Percentiles rank a stretch among this genome's conserved stretches.
These are phyloP conservation scores for Dendrobium officinale DNA, from an alignment of 106 monocot species.

Conservation along the genomic window DNA sequence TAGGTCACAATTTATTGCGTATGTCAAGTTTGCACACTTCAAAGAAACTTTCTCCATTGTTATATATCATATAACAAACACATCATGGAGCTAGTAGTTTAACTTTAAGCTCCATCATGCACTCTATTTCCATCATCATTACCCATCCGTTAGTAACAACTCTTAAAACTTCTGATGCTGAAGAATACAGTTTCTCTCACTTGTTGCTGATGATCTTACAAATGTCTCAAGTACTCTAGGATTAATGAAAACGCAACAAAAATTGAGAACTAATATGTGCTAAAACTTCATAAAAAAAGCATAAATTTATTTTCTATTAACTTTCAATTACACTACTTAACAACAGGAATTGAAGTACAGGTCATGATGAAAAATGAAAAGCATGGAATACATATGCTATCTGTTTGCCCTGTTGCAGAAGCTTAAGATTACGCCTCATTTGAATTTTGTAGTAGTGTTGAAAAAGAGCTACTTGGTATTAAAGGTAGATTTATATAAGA, in stretches of 20 bases:
- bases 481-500: background rate
- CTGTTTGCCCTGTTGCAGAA: background rate
- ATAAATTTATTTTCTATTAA: background rate
- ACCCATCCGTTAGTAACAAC: no score
- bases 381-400: no score
- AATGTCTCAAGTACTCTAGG: no score
- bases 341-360: background rate
- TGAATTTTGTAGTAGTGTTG: background rate
- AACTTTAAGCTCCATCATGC: no score
- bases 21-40: background rate
- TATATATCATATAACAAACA: background rate
- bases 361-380: background rate
- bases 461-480: conserved; percentile 16
- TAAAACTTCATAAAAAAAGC: background rate
- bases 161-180: background rate
- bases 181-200: background rate
- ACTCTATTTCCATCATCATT: no score
- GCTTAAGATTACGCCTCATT: background rate
- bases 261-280: background rate
- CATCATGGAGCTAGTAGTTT: background rate
- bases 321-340: background rate
- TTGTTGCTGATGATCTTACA: no score
- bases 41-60: background rate
- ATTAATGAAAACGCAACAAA: no score
- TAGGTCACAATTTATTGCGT: background rate